Base-by-base conservation (phyloP, 164 flowering plant genomes). In the Euptelea pleiosperma region DNA sequence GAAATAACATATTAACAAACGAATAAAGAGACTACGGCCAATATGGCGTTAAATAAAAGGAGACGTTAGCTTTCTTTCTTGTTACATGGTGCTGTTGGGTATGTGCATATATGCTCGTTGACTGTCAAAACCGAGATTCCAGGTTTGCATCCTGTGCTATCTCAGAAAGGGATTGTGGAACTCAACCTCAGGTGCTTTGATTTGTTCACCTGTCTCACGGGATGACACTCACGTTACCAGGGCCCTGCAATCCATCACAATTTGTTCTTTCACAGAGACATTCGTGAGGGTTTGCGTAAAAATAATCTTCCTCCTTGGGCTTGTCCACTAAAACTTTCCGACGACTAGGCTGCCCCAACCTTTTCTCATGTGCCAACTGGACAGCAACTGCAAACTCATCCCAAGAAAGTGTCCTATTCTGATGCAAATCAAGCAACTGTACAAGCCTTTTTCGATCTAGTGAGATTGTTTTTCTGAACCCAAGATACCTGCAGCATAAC, bases 301-400 rank as follows among this genome's bases (percentile, higher is more conserved):
- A 94, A 56, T 89, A 94, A 42, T 91, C 99, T 72, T 94, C 99
- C 75, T 91, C 96, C 75, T 94, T 94, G 9, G 96, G 99, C 68
- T 79, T 91, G 65, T 87, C 96, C 9, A 66, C 25, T 18, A 84
- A 70, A 33, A 83, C 83, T 36, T 57, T 79, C 3, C 99, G 80
- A 0, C 21, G 70, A 28, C 46, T 54, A 14, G 91, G 92, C 66
- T 78, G 89, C 28, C 96, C 99, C 69, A 74, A 70, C 58, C 85
- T 76, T 36, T 64, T 73, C 61, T 70, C 77, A 65, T 89, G 99
- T 3, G 69, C 72, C 46, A 41, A 8, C 55, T 55, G 72, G 3
- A 91, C 91, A 52, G 89, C 74, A 56, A 7, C 49, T 25, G 73
- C 71, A 76, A 94, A 94, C 56, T 78, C 76, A 57, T 80, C 73